These are phyloP conservation scores for Aspergillus saccharolyticus DNA, from an alignment of 495 filamentous ascomycete genomes.

Conservation along the genomic window DNA sequence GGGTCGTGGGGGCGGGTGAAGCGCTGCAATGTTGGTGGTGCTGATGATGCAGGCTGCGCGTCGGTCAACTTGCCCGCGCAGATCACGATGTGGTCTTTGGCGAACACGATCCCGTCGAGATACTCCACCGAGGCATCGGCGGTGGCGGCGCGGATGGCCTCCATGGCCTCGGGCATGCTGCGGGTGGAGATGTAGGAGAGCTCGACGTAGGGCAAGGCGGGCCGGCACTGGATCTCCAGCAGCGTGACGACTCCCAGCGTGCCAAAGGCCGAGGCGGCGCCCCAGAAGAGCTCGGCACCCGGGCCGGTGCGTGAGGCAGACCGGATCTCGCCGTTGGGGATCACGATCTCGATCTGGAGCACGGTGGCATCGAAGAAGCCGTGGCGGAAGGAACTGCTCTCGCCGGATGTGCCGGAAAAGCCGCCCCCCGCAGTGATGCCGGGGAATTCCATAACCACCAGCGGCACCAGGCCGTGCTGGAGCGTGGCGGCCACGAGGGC, in stretches of 20 bases:
- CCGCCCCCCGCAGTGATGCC: slow-evolving; percentile 55
- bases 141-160: slow-evolving; percentile 27
- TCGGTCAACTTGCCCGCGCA: slow-evolving; percentile 45
- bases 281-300: slow-evolving; percentile 47
- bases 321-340: slow-evolving; percentile 48
- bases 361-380: slow-evolving; percentile 53
- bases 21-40: slow-evolving; percentile 19
- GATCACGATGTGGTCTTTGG: slow-evolving; percentile 38
- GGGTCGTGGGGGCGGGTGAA: slow-evolving; percentile 50
- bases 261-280: slow-evolving; percentile 48
- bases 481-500: slow-evolving; percentile 39
- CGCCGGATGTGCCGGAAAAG: slow-evolving; percentile 51
- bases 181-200: slow-evolving; percentile 41
- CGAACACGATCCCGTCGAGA: slow-evolving; percentile 51
- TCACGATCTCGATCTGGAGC: slow-evolving; percentile 48
- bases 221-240: slow-evolving; percentile 46
- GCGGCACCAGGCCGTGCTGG: slow-evolving; percentile 40
- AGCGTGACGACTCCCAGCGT: slow-evolving; percentile 51
- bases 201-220: slow-evolving; percentile 47
- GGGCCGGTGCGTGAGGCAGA: slow-evolving; percentile 26
- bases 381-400: slow-evolving; percentile 51
- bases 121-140: slow-evolving; percentile 44
- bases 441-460: slow-evolving; percentile 56
- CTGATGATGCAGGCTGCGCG: not conserved
- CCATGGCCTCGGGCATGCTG: slow-evolving; percentile 36